A percentile compares a stretch with the other conserved stretches of the same genome.
phyloP scores from a whole-genome alignment of 768 basidiomycete species.

The Candolleomyces efflorescens region DNA sequence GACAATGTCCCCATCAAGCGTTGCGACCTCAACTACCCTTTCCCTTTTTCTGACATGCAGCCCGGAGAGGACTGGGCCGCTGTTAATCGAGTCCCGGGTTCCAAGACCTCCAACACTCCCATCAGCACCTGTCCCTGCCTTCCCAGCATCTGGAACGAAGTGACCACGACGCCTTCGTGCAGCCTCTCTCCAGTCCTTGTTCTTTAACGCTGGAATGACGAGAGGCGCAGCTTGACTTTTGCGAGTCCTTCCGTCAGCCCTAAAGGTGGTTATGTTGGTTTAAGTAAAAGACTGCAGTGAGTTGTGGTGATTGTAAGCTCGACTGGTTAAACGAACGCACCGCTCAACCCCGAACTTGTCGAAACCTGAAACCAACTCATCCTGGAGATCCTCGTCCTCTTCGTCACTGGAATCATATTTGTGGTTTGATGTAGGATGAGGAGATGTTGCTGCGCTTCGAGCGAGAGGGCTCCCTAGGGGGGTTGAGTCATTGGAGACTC shows the following conservation, averaged over 20 bases:
- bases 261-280: constrained; percentile 21
- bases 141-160: constrained; percentile 64
- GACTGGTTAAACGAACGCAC: constrained; percentile 52
- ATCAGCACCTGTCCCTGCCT: constrained; percentile 53
- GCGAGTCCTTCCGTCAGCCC: constrained; percentile 38
- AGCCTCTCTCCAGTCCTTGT: constrained; percentile 85
- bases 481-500: constrained; percentile 31
- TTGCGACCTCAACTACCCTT: constrained; percentile 23
- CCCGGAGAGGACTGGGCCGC: constrained; percentile 67
- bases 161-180: constrained; percentile 63
- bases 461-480: constrained; percentile 52
- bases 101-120: constrained; percentile 78
- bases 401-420: constrained; percentile 55
- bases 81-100: constrained; percentile 70
- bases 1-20: constrained; percentile 11
- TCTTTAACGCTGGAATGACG: constrained; percentile 82
- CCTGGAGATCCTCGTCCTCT: constrained; percentile 44
- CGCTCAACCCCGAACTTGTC: constrained; percentile 76
- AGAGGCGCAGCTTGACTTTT: constrained; percentile 56
- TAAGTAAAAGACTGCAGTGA: constrained; percentile 53
- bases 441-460: constrained; percentile 30
- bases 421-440: constrained; percentile 21
- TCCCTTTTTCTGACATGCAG: constrained; percentile 47
- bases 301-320: constrained; percentile 54
- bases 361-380: constrained; percentile 70